Conservation (phyloP, 225 moss, liverwort and hornwort genomes). For the Pseudisothecium myosuroides region DNA sequence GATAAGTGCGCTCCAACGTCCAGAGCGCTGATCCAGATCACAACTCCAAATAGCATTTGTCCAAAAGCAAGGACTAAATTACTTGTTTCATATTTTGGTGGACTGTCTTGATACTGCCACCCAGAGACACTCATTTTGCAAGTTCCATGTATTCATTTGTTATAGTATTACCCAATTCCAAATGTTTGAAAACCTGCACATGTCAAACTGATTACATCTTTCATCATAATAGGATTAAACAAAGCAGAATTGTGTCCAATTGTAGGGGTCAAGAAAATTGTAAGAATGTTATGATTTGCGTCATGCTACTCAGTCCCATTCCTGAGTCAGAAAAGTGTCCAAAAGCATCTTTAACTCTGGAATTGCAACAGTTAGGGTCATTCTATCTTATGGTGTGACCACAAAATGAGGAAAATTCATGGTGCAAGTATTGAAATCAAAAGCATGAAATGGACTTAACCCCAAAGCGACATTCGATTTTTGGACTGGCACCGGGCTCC, state of each 20-base stretch:
- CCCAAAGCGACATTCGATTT: no score
- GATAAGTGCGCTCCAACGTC: no score
- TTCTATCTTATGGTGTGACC: neutral
- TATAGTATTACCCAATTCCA: neutral
- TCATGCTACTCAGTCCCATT: neutral
- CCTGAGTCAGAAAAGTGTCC: neutral
- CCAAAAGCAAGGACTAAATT: no score
- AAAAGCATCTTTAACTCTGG: neutral
- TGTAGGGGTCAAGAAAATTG: neutral
- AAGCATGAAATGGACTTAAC: no score
- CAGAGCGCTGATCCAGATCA: no score
- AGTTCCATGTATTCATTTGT: neutral
- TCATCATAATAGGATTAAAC: neutral
- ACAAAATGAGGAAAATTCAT: neutral
- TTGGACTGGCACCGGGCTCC: no score
- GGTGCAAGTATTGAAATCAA: neutral
- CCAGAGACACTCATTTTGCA: neutral
- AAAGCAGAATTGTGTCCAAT: fast-evolving
- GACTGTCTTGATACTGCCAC: neutral
- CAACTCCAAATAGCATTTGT: no score
- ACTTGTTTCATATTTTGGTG: neutral
- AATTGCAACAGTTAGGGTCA: neutral
- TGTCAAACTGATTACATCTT: neutral
- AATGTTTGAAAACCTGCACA: neutral
- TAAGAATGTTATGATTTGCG: no score